A percentile compares a stretch with the other conserved stretches of the same genome.
Conservation (phyloP, 768 basidiomycete genomes). For the Lentinula sp. region DNA sequence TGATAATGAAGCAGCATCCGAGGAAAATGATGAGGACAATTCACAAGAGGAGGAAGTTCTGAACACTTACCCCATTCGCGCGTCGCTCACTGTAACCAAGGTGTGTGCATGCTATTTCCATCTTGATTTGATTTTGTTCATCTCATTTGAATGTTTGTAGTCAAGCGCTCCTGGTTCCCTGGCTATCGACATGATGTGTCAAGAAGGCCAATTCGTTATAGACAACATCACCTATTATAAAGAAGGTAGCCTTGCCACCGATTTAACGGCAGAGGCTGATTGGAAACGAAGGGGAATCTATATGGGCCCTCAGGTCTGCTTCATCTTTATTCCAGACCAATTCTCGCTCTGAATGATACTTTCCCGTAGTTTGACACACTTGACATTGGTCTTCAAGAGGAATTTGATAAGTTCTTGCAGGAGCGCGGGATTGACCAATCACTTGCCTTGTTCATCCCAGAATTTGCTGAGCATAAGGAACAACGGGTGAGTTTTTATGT, state of each 20-base stretch:
- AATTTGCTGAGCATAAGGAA: constrained; percentile 87
- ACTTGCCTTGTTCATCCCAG: constrained; percentile 82
- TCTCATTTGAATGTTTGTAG: constrained; percentile 23
- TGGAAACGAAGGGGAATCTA: constrained; percentile 91
- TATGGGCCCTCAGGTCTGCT: constrained; percentile 77
- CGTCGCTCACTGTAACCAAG: constrained; percentile 83
- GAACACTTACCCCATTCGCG: constrained; percentile 65
- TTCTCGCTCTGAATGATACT: background rate
- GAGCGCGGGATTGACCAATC: constrained; percentile 86
- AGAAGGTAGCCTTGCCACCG: constrained; percentile 65
- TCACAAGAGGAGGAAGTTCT: constrained; percentile 31
- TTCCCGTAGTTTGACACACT: constrained; percentile 75
- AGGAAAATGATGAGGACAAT: constrained; percentile 29
- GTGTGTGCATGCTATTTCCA: constrained; percentile 23
- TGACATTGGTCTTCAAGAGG: constrained; percentile 81
- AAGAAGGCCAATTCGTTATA: constrained; percentile 76
- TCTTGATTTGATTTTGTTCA: background rate
- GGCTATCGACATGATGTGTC: constrained; percentile 70
- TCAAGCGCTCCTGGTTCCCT: constrained; percentile 55
- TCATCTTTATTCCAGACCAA: background rate
- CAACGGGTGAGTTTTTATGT: constrained; percentile 60
- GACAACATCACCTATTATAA: constrained; percentile 88
- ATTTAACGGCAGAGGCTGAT: constrained; percentile 82
- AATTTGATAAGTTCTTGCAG: constrained; percentile 83
- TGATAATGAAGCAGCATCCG: constrained; percentile 22